Evolutionary conservation across 805 yeast genomes (phyloP), one percentile per base, ranked within the genome.

Genomic region (Zygosaccharomyces pseudorouxii): DNA sequence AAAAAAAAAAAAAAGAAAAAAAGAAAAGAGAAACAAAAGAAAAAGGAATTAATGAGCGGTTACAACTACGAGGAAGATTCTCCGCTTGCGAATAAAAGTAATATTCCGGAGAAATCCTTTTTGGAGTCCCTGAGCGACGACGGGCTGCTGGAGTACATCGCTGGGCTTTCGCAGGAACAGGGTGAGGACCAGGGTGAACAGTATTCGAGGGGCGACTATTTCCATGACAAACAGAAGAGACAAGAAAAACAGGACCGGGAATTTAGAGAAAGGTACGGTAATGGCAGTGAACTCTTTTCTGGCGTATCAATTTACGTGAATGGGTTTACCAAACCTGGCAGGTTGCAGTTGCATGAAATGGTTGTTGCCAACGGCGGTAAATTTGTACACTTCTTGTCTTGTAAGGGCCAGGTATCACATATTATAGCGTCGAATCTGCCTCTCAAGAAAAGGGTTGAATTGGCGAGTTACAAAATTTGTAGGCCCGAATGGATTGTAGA

Each of bases 261-360:
- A 12, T 48, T 56, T n/a, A 48, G 56, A 22, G 55, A 55, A 22
- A 59, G 57, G 8, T 48, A 53, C 22, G 59, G 50, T 6, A 43
- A 41, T 9, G 43, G 47, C 22, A 50, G 56, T 31, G 66, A 65
- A 2, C 70, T 90, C 1, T 89, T 92, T 60, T 58, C 69, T 31
- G 80, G 76, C 1, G 86, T 90, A 62, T 66, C 72, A 1, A 74
- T 92, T 4, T 82, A 85, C 63, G 89, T 92, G n/a, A 90, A 89
- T 59, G 99, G 99, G 0, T 81, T 85, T 58, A 92, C 98, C 0
- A 69, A 68, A 2, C 98, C 98, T 0, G 80, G 90, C n/a, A 76
- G 89, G 12, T 69, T 77, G 37, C 84, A 80, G 51, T 68, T 93
- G 27, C 92, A 86, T 58, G 76, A 82, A 47, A 57, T 88, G 55